phyloP scores from a whole-genome alignment of 2,329 filamentous ascomycete species.

The Venturia aucupariae region DNA sequence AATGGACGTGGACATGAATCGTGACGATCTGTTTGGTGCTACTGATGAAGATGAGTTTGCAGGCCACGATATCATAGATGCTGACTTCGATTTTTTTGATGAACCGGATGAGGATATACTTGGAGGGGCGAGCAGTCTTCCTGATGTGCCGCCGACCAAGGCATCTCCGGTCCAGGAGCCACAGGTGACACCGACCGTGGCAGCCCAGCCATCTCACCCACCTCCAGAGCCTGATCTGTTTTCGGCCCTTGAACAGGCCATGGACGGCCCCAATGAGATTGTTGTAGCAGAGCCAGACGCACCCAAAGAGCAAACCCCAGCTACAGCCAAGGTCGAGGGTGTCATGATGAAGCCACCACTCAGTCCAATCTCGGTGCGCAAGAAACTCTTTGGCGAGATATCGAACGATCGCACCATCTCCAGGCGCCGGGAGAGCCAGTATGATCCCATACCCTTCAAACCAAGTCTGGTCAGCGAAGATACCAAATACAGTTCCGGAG shows the following conservation, averaged over 20 bases:
- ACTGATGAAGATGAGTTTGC: constrained; percentile 64
- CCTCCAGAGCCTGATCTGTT: constrained; percentile 1
- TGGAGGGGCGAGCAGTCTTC: constrained; percentile 16
- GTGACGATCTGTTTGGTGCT: constrained; percentile 53
- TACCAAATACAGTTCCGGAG: constrained; percentile 43
- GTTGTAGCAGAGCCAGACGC: not conserved
- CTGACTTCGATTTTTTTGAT: constrained; percentile 78
- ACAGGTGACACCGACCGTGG: not conserved
- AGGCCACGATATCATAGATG: constrained; percentile 69
- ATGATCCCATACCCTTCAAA: constrained; percentile 44
- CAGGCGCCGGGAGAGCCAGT: constrained; percentile 33
- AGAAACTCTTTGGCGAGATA: constrained; percentile 33
- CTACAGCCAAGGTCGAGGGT: not conserved
- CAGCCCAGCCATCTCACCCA: not conserved
- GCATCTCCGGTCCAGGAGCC: not conserved
- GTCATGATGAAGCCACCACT: constrained; percentile 23
- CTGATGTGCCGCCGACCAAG: not conserved
- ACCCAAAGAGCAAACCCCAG: not conserved
- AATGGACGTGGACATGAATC: constrained; percentile 12
- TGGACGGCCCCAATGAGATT: not conserved
- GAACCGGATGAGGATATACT: constrained; percentile 40
- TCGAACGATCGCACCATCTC: not conserved
- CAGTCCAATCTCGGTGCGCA: constrained; percentile 34
- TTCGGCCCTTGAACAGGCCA: not conserved
- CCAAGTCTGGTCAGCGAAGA: constrained; percentile 39